Evolutionary conservation across 2,329 filamentous ascomycete genomes (phyloP).

Genomic region (Didymella sp.): DNA sequence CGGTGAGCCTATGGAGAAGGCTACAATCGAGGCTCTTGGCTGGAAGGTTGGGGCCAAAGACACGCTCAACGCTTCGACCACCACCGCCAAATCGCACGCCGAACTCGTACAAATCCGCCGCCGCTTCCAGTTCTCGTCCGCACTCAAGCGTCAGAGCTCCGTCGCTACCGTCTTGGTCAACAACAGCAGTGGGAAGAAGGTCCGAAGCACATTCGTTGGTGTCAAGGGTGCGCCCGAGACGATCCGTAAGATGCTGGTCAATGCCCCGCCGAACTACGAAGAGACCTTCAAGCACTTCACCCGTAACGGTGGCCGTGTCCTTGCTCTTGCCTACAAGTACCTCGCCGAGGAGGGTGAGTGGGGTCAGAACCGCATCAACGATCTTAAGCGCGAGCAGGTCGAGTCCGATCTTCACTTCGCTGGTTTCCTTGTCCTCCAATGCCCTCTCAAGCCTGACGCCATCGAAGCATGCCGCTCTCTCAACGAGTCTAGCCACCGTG

Average conservation of each 20-base stretch:
- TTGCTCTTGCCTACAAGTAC: slow-evolving; percentile 93
- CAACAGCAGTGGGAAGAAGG: slow-evolving; percentile 75
- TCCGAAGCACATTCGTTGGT: slow-evolving; percentile 86
- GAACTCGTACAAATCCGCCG: slow-evolving; percentile 93
- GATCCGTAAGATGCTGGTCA: slow-evolving; percentile 88
- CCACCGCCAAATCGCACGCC: slow-evolving; percentile 57
- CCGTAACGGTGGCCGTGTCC: slow-evolving; percentile 89
- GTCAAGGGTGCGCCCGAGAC: slow-evolving; percentile 98
- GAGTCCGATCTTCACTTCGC: slow-evolving; percentile 87
- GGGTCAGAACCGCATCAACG: slow-evolving; percentile 84
- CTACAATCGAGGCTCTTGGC: slow-evolving; percentile 84
- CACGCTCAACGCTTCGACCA: slow-evolving; percentile 73
- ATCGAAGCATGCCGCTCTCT: slow-evolving; percentile 94
- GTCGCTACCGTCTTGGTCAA: slow-evolving; percentile 80
- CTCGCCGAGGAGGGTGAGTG: slow-evolving; percentile 82
- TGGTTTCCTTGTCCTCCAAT: slow-evolving; percentile 94
- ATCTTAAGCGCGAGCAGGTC: slow-evolving; percentile 90
- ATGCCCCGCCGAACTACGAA: slow-evolving; percentile 86
- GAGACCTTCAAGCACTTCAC: slow-evolving; percentile 99
- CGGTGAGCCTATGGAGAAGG: slow-evolving; percentile 99
- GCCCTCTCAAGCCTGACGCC: slow-evolving; percentile 94
- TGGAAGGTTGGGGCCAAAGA: slow-evolving; percentile 95
- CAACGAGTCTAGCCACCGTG: slow-evolving; percentile 97
- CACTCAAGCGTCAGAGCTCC: slow-evolving; percentile 94
- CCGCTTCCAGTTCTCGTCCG: slow-evolving; percentile 97